Base-by-base conservation (phyloP, 495 filamentous ascomycete species). In the Penicillium manginii region DNA sequence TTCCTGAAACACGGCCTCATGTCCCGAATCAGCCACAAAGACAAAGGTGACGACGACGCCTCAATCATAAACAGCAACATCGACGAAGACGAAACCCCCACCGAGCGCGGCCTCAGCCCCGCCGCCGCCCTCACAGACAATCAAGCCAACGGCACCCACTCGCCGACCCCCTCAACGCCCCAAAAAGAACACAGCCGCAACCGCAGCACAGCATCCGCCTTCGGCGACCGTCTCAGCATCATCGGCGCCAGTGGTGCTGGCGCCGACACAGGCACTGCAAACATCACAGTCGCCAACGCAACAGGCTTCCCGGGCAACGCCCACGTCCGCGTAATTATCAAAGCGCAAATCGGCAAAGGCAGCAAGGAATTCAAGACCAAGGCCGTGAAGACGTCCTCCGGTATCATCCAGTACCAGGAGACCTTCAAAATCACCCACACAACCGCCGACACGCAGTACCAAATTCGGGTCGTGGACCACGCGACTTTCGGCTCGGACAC, bases 321-420 rank as follows among this genome's bases (percentile, higher is more conserved):
- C n/a, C 91, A 97, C 66, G 77, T 98, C 37, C 91, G 92, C 63
- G 85, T 97, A 40, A 76, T 83, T 54, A 74, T 98, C 62, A 84
- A 84, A 64, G 84, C 89, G 52, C 57, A 89, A 22, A 75, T 79
- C 0, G 59, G 82, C 47, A 92, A 92, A 74, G 84, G 82, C 50
- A 70, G 79, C 10, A 96, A 93, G 75, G 83, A 88, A 45, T 84
- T 90, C 76, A 97, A 98, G 77, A 93, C 89, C 17, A 96, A 96
- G 71, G 77, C 81, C 15, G 68, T 81, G 65, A 96, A 97, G 73
- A 78, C 83, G 10, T 71, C 81, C 22, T 62, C 67, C 6, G 76
- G 71, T 18, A 86, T 78, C 0, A 80, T 88, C 4, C 75, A 73
- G n/a, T 96, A 85, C 64, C 87, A 90, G 45, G 92, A 96, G 71